Conservation (phyloP, 495 filamentous ascomycete genomes). For the Hyaloscypha variabilis region DNA sequence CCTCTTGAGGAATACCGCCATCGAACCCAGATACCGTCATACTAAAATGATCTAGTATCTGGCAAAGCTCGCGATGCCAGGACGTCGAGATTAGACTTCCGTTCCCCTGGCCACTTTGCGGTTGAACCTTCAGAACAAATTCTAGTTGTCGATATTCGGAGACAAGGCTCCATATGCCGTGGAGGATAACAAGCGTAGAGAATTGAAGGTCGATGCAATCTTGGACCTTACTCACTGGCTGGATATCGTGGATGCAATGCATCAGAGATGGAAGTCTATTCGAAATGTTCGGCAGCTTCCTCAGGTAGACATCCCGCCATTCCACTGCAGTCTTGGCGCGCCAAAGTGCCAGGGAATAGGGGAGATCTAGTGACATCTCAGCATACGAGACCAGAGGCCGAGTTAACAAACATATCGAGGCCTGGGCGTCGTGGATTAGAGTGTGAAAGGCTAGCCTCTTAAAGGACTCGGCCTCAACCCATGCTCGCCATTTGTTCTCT, state of each 20-base stretch:
- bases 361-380: conserved; percentile 63
- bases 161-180: conserved; percentile 60
- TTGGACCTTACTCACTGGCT: conserved; percentile 31
- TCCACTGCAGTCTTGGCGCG: conserved; percentile 53
- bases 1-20: not conserved
- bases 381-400: conserved; percentile 64
- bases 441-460: conserved; percentile 60
- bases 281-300: conserved; percentile 15
- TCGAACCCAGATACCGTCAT: not conserved
- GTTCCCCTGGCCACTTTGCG: not conserved
- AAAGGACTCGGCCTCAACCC: conserved; percentile 46
- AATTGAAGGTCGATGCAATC: conserved; percentile 53
- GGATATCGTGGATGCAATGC: conserved; percentile 15
- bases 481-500: conserved; percentile 59
- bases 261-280: conserved; percentile 14
- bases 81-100: not conserved
- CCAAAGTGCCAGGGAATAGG: conserved; percentile 56
- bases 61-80: conserved; percentile 21
- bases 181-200: conserved; percentile 52
- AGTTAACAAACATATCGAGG: conserved; percentile 56
- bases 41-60: conserved; percentile 14
- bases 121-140: conserved; percentile 38
- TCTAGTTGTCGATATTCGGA: conserved; percentile 50
- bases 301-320: conserved; percentile 58
- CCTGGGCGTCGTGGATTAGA: conserved; percentile 59